These are phyloP conservation scores for Fusarium goolgardi DNA, from an alignment of 2,329 filamentous ascomycete genomes.

Conservation along the genomic window DNA sequence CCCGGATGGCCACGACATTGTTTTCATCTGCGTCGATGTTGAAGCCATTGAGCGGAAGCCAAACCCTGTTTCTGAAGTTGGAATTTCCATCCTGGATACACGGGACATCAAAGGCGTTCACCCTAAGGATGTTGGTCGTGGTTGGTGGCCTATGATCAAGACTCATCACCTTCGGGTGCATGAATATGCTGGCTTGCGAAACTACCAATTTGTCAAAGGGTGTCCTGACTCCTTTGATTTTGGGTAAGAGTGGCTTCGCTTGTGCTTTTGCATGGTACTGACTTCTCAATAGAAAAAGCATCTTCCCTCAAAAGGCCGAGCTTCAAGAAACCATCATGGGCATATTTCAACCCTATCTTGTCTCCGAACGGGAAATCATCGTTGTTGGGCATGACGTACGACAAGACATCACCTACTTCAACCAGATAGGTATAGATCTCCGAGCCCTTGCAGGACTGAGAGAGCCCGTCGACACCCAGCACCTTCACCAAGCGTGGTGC, in stretches of 20 bases:
- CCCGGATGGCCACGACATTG: conserved; percentile 42
- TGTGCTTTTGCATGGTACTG: background rate
- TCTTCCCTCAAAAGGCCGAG: conserved; percentile 53
- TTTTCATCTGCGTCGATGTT: conserved; percentile 84
- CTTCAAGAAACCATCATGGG: conserved; percentile 52
- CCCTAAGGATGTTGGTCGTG: conserved; percentile 70
- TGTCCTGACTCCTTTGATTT: conserved; percentile 82
- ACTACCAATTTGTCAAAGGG: conserved; percentile 75
- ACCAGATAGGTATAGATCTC: conserved; percentile 71
- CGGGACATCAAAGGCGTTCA: conserved; percentile 61
- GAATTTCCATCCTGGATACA: conserved; percentile 84
- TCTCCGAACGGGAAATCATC: conserved; percentile 66
- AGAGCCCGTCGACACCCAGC: conserved; percentile 78
- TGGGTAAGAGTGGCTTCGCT: conserved; percentile 63
- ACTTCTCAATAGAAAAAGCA: conserved; percentile 53
- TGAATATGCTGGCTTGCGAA: conserved; percentile 75
- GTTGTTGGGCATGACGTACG: conserved; percentile 81
- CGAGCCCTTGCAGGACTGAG: conserved; percentile 63
- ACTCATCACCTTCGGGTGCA: conserved; percentile 80
- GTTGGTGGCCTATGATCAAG: conserved; percentile 76
- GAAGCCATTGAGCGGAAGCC: conserved; percentile 81
- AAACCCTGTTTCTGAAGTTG: conserved; percentile 82
- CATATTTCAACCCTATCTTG: conserved; percentile 51
- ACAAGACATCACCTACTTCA: conserved; percentile 76
- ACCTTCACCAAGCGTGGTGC: conserved; percentile 74